A percentile compares a stretch with the other conserved stretches of the same genome.
These are phyloP conservation scores for Talaromyces pinophilus DNA, from an alignment of 2,329 filamentous ascomycete genomes.

Conservation along the genomic window DNA sequence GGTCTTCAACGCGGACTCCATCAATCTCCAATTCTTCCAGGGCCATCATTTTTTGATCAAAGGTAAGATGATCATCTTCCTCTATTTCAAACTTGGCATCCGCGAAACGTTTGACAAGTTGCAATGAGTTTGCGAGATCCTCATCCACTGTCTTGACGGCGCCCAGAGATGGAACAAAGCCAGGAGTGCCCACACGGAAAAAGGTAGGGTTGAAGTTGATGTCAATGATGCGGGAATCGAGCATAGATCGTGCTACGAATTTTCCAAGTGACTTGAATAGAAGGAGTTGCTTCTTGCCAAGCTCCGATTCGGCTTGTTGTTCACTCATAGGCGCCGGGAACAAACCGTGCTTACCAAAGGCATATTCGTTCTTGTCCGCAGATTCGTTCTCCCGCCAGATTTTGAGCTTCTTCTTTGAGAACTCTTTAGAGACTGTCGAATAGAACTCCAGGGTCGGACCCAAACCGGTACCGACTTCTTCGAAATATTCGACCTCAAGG, in stretches of 20 bases:
- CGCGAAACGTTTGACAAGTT: slow-evolving; percentile 83
- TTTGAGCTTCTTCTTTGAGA: slow-evolving; percentile 94
- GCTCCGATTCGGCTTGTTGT: slow-evolving; percentile 70
- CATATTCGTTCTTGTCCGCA: slow-evolving; percentile 71
- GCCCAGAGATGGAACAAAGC: slow-evolving; percentile 79
- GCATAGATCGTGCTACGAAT: slow-evolving; percentile 96
- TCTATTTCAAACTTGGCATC: slow-evolving; percentile 80
- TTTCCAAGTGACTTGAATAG: slow-evolving; percentile 93
- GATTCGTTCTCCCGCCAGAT: slow-evolving; percentile 92
- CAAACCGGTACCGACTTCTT: slow-evolving; percentile 94
- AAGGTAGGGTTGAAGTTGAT: slow-evolving; percentile 97
- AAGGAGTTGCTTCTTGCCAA: slow-evolving; percentile 83
- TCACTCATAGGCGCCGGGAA: slow-evolving; percentile 90
- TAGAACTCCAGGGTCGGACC: slow-evolving; percentile 98
- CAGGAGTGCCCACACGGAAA: slow-evolving; percentile 77
- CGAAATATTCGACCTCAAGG: slow-evolving; percentile 96
- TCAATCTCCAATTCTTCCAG: slow-evolving; percentile 72
- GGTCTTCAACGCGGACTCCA: slow-evolving; percentile 76
- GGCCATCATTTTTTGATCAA: slow-evolving; percentile 69
- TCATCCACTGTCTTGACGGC: slow-evolving; percentile 88
- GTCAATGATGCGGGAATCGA: slow-evolving; percentile 96
- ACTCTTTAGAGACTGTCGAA: slow-evolving; percentile 94
- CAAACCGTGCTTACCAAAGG: slow-evolving; percentile 78
- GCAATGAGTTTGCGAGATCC: slow-evolving; percentile 79
- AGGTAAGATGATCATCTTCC: slow-evolving; percentile 64